Evolutionary conservation across 2,329 filamentous ascomycete genomes (phyloP), one percentile per base, ranked within the genome.

Genomic region (Epichloe uncinata): DNA sequence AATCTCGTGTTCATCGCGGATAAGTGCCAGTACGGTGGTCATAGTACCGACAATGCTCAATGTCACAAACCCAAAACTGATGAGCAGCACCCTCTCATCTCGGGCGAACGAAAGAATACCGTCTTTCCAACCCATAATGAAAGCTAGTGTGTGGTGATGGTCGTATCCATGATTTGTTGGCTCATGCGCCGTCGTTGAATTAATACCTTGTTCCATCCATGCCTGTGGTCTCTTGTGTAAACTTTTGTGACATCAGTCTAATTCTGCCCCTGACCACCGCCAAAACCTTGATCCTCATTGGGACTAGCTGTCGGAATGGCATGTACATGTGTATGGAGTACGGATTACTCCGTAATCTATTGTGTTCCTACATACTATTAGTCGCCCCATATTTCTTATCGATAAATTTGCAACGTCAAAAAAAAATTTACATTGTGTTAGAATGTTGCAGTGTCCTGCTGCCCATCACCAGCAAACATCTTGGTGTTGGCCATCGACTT

Each of bases 1-100:
- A 59, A 93, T 78, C 63, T 82, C 75, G 55, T 83, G 83, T 48
- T 82, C 73, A 57, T 80, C 72, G 55, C 81, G 75, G 56, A 83
- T 78, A 49, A 75, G 67, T 51, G 70, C 69, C 42, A 90, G 77
- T 49, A 78, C 71, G 37, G 72, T 64, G 54, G 74, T 73, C 64
- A 87, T 78, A 48, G 73, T 70, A 52, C 73, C 69, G 50, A 82
- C 63, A 53, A 84, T 69, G 56, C 75, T 65, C 58, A 81, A 76
- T 40, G 81, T 73, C 54, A 81, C 75, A 48, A 85, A 60, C 42
- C 73, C 73, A 49, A 81, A 69, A 44, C 71, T 70, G 40, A 73
- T 66, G 48, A 80, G 68, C 50, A 82, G 66, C 42, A 78, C 58
- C 55, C 74, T 70, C 59, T 79, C 75, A 63, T 79, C 73, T 56